Evolutionary conservation across 768 basidiomycete genomes (phyloP).

Genomic region (Macrocybe gigantea): DNA sequence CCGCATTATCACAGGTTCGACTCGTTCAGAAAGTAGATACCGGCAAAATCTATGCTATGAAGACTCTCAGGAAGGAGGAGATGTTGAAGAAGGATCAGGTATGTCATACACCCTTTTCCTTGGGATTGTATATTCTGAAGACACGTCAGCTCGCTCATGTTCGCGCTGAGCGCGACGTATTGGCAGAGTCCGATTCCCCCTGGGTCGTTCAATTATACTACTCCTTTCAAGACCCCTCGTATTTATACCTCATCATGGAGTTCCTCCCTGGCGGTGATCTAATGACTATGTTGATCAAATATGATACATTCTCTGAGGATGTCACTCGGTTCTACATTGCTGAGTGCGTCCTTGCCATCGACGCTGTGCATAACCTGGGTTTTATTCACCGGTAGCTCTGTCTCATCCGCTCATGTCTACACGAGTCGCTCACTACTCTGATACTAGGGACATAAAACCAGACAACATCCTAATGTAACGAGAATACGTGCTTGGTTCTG

Average conservation of each 20-base stretch:
- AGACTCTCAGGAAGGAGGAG: slow-evolving; percentile 92
- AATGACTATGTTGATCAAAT: slow-evolving; percentile 99
- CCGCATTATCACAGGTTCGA: slow-evolving; percentile 50
- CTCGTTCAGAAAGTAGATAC: slow-evolving; percentile 96
- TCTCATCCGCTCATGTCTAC: background rate
- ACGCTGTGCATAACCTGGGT: slow-evolving; percentile 93
- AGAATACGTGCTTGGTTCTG: slow-evolving; percentile 35
- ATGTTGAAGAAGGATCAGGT: slow-evolving; percentile 99
- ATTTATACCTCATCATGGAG: slow-evolving; percentile 98
- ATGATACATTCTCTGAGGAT: slow-evolving; percentile 98
- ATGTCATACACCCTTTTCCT: slow-evolving; percentile 12
- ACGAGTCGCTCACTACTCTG: slow-evolving; percentile 2
- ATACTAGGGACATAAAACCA: slow-evolving; percentile 90
- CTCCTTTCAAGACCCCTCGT: slow-evolving; percentile 94
- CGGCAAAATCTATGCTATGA: slow-evolving; percentile 99
- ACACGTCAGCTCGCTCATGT: slow-evolving; percentile 87
- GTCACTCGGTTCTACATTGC: slow-evolving; percentile 98
- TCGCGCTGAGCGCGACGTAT: slow-evolving; percentile 93
- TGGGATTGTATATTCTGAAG: background rate
- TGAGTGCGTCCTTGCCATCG: slow-evolving; percentile 96
- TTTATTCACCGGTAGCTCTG: slow-evolving; percentile 87
- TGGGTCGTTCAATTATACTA: slow-evolving; percentile 98
- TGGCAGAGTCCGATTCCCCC: slow-evolving; percentile 90
- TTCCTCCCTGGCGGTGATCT: slow-evolving; percentile 97
- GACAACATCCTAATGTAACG: slow-evolving; percentile 75